These are phyloP conservation scores for Bolboschoenoplectus hybrid DNA, from an alignment of 202 grass and related monocot species.

Conservation along the genomic window DNA sequence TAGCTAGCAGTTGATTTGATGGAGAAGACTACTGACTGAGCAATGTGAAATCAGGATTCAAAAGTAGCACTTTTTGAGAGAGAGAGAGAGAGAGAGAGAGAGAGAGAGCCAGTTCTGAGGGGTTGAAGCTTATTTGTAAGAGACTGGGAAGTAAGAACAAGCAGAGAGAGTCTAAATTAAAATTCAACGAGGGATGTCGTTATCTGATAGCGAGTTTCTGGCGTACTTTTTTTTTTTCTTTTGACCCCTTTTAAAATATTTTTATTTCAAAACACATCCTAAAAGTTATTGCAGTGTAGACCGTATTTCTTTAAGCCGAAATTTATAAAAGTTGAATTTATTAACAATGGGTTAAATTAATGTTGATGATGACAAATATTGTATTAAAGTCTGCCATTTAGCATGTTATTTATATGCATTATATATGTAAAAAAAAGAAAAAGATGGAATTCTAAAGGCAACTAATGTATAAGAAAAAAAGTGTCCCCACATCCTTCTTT, in stretches of 20 bases:
- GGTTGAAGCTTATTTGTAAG: slow-evolving; percentile 29
- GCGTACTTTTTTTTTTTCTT: neutral
- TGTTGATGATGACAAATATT: too few species aligned
- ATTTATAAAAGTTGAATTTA: too few species aligned
- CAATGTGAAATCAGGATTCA: neutral
- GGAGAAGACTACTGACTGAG: neutral
- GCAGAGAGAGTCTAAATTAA: neutral
- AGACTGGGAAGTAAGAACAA: neutral
- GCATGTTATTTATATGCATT: too few species aligned
- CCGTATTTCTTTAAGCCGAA: too few species aligned
- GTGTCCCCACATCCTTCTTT: too few species aligned
- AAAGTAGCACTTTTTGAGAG: neutral
- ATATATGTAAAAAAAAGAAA: too few species aligned
- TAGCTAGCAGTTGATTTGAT: slow-evolving; percentile 24
- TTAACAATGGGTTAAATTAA: too few species aligned
- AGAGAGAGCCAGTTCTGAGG: neutral
- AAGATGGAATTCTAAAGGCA: too few species aligned
- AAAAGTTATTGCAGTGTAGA: too few species aligned
- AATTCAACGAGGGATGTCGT: neutral
- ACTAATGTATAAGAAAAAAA: too few species aligned
- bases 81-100: neutral
- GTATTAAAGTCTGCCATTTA: too few species aligned
- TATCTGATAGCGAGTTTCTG: neutral
- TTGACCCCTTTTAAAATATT: neutral
- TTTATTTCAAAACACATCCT: neutral